Base-by-base conservation (phyloP, 306 rosid species). In the Prunus armeniaca region DNA sequence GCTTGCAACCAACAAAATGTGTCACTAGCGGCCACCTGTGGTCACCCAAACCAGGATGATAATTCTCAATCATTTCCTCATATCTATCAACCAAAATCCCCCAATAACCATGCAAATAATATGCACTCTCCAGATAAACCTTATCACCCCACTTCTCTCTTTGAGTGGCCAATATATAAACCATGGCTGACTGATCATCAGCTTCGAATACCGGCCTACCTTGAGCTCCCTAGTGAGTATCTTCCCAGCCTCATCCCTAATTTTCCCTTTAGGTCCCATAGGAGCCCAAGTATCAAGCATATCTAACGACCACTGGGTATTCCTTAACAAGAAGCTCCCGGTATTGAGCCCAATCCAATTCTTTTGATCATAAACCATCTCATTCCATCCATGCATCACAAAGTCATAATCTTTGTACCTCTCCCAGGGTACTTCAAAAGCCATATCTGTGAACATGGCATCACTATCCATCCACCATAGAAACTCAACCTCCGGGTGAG, bases 401-500 rank as follows among this genome's bases (percentile, higher is more conserved):
- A 93, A 78, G 41, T 93, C 88, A 20, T 79, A 76, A 13, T 86
- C 91, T 56, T 84, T 89, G 63, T 93, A 93, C 73, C 92, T 76
- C 64, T 89, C 98, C 98, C 97, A 91, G 0, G 98, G 98, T 12
- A 93, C 79, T 77, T 89, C 98, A 73, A 93, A 93, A 0, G 88
- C 91, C 98, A 93, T 93, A 74, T 93, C 98, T 0, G 98, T 93
- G 71, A 91, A 91, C 97, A 93, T 91, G 0, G 98, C 97, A 67
- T 93, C 98, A 84, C 97, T 91, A 56, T 93, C 98, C 97, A 93
- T 93, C 98, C 98, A 93, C 98, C 98, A 93, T 2, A 93, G 19
- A 25, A 91, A 91, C 87, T 93, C 98, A 5, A 89, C 78, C 72
- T 93, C 98, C 0, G 98, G 98, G 6, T 91, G 97, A 0, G 97